Evolutionary conservation across 164 flowering plant genomes (phyloP), one percentile per base, ranked within the genome.

Genomic region (Hamamelis virginiana): DNA sequence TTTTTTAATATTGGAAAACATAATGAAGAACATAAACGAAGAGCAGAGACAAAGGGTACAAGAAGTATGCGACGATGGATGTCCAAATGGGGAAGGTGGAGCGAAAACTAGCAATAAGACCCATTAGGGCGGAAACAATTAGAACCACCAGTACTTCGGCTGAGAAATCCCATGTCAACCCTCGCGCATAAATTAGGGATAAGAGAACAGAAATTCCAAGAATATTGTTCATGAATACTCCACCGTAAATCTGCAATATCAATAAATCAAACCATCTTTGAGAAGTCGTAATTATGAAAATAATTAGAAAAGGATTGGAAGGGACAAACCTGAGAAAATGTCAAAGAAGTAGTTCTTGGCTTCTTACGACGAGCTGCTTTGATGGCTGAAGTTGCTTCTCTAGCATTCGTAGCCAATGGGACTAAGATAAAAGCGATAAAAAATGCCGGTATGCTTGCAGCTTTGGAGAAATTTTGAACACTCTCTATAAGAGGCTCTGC

Each of bases 271-370:
- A 53, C 19, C 58, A 6, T 53, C 14, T 48, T 14, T 48, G n/a
- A n/a, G n/a, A n/a, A 14, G 18, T 48, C n/a, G 4, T 5, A 48
- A 48, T 48, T 6, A 13, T 14, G 1, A 48, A 48, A 48, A 48
- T 14, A 48, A 48, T 8, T 52, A 52, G 21, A 52, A 52, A 52
- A 52, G 8, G 9, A 58, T 23, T 16, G 16, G 10, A 25, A 69
- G 28, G 22, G 47, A 67, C 72, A n/a, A 33, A 80, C 86, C 86
- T 80, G 80, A 3, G 80, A 82, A 68, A 80, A 69, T 53, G 81
- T 78, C 25, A 82, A 70, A 41, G 83, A 80, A 64, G 78, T 66
- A 21, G 80, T 72, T 18, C 69, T 50, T 5, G 52, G 47, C 5
- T 62, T 75, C 76, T 79, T 78, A 4, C 61, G 44, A 8, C 77